Evolutionary conservation across 257 asterid species (phyloP), one percentile per base, ranked within the genome.

Genomic region (Solanum chmielewskii): DNA sequence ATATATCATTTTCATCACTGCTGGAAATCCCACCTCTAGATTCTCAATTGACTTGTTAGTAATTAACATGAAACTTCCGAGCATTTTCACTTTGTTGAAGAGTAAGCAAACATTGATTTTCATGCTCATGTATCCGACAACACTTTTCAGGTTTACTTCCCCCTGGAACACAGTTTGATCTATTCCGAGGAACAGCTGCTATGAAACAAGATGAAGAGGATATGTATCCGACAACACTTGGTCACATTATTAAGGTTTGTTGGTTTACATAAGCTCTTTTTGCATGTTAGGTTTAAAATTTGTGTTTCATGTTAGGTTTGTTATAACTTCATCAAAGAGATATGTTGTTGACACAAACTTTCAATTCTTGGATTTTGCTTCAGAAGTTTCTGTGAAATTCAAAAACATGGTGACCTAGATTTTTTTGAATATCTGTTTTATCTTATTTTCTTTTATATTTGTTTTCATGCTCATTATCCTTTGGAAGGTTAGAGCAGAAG

Each of bases 131-230:
- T 49, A 31, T 69, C 10, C 13, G 7, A 86, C 87, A 89, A 87
- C 78, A 47, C 45, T 85, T 76, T 62, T 90, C 90, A 97, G 99
- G 99, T 85, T 91, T 97, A 88, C 97, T 97, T 87, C 99, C 99
- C 87, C 99, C 99, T 84, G 99, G 99, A 89, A 95, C 99, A 49
- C 99, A 97, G 89, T 97, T 97, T 88, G 99, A 97, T 90, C 89
- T 97, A 64, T 97, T 97, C 88, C 92, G 98, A 88, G 99, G 99
- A 90, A 93, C 98, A 44, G 98, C 99, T 93, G 98, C 99, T 87
- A 95, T 97, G 99, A 95, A 97, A 86, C 99, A 97, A 92, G 99
- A 97, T 89, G 97, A 93, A 64, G 99, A 97, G 88, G 99, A 97
- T 87, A 93, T 91, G 94, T 93, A 92, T 87, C 98, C 98, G 41